These are phyloP conservation scores for Lichtheimia ramosa DNA, from an alignment of 371 early-diverging fungal genomes.

Conservation along the genomic window DNA sequence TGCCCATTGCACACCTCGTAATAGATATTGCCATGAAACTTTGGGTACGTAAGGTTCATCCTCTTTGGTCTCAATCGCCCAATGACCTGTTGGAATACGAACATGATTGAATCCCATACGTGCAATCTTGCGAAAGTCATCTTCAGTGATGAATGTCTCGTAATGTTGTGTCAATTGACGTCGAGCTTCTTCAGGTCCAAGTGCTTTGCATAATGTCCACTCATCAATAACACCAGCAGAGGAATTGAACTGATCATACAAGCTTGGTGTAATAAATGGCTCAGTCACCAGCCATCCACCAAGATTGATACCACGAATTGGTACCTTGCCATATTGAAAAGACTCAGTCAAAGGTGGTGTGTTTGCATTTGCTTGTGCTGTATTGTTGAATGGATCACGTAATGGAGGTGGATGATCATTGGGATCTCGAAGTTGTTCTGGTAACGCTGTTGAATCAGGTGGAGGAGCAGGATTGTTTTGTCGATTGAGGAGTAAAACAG, in stretches of 20 bases:
- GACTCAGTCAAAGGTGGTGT: constrained; percentile 49
- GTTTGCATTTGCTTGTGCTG: constrained; percentile 30
- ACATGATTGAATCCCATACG: constrained; percentile 70
- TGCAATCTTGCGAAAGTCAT: constrained; percentile 60
- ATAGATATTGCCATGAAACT: constrained; percentile 54
- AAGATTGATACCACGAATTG: constrained; percentile 73
- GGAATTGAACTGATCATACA: constrained; percentile 59
- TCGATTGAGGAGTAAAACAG: background rate
- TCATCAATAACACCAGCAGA: constrained; percentile 53
- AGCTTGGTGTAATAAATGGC: constrained; percentile 70
- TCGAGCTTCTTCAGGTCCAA: constrained; percentile 60
- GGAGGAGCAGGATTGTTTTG: background rate
- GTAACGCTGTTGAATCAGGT: background rate
- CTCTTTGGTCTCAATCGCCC: constrained; percentile 52
- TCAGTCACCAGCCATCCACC: constrained; percentile 78
- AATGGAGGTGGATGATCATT: constrained; percentile 2
- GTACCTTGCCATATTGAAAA: constrained; percentile 51
- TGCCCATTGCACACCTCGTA: constrained; percentile 65
- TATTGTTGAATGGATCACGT: constrained; percentile 24
- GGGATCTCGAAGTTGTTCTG: background rate
- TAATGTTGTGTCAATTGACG: constrained; percentile 58
- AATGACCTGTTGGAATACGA: constrained; percentile 77
- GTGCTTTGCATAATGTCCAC: constrained; percentile 55
- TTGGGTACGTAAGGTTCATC: constrained; percentile 64
- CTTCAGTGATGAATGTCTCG: constrained; percentile 68